These are phyloP conservation scores for Protostelium mycophagum DNA, from an alignment of 78 protist genomes.

Conservation along the genomic window DNA sequence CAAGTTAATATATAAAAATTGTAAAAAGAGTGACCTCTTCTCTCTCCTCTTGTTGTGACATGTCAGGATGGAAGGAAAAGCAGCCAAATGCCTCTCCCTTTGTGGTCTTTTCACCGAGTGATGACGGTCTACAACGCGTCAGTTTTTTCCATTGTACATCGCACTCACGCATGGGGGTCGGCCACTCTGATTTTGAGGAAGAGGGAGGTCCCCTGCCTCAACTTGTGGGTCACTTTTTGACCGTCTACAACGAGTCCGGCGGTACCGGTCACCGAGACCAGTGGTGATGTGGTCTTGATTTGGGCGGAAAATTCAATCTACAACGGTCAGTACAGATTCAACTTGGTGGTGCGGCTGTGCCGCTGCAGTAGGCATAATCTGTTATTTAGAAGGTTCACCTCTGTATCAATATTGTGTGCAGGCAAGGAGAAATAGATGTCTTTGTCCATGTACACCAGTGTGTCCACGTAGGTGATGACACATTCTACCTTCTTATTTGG, in stretches of 20 bases:
- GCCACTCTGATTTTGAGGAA: too few species aligned
- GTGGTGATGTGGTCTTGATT: background rate
- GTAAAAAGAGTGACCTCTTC: too few species aligned
- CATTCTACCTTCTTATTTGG: background rate
- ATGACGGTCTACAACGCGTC: background rate
- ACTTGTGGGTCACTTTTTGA: background rate
- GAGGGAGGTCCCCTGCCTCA: background rate
- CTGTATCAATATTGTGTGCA: background rate
- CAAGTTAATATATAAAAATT: too few species aligned
- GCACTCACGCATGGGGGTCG: background rate
- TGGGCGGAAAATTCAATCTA: background rate
- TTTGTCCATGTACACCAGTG: background rate
- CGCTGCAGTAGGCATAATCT: too few species aligned
- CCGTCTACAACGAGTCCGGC: background rate
- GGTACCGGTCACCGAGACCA: background rate
- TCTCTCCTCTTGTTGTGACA: too few species aligned
- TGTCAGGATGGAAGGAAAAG: background rate
- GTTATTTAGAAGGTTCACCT: background rate
- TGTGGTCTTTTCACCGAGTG: background rate
- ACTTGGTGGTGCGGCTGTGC: too few species aligned
- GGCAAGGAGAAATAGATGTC: background rate
- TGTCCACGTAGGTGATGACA: background rate
- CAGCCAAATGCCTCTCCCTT: background rate
- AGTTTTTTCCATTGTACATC: too few species aligned
- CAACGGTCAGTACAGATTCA: background rate